These are phyloP conservation scores for Oryza glumipatula DNA, from an alignment of 176 grass and related monocot species.

Conservation along the genomic window DNA sequence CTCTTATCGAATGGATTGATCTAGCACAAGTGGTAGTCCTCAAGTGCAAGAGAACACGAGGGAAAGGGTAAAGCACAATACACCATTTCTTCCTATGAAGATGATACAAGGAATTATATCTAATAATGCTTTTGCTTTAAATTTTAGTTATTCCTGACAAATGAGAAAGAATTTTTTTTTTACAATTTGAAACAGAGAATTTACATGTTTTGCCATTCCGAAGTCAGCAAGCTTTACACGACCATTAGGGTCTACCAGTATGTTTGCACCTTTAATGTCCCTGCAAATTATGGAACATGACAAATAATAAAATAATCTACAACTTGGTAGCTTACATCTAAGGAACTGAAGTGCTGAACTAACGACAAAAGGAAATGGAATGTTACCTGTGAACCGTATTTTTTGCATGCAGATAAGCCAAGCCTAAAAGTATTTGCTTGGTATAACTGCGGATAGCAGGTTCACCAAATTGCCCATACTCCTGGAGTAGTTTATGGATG, in stretches of 20 bases:
- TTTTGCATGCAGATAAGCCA: constrained; percentile 95
- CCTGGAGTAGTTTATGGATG: constrained; percentile 97
- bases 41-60: neutral
- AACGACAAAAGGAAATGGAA: constrained; percentile 28
- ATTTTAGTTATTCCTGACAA: constrained; percentile 38
- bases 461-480: constrained; percentile 94
- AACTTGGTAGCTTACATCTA: constrained; percentile 12
- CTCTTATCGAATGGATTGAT: constrained; percentile 17
- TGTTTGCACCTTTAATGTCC: constrained; percentile 99
- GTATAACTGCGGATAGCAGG: constrained; percentile 95
- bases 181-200: constrained; percentile 22
- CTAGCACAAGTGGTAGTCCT: neutral
- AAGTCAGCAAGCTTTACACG: constrained; percentile 98
- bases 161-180: neutral
- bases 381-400: constrained; percentile 94
- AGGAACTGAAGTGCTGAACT: neutral
- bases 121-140: constrained; percentile 25
- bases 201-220: constrained; percentile 98
- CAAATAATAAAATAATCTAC: constrained; percentile 38
- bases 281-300: constrained; percentile 54
- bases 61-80: constrained; percentile 11
- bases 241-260: constrained; percentile 97
- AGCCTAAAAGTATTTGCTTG: constrained; percentile 95
- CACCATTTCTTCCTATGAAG: constrained; percentile 5
- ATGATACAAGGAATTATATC: constrained; percentile 18